Base-by-base conservation (phyloP, 2,329 filamentous ascomycete species). In the Samsoniella hepiali region DNA sequence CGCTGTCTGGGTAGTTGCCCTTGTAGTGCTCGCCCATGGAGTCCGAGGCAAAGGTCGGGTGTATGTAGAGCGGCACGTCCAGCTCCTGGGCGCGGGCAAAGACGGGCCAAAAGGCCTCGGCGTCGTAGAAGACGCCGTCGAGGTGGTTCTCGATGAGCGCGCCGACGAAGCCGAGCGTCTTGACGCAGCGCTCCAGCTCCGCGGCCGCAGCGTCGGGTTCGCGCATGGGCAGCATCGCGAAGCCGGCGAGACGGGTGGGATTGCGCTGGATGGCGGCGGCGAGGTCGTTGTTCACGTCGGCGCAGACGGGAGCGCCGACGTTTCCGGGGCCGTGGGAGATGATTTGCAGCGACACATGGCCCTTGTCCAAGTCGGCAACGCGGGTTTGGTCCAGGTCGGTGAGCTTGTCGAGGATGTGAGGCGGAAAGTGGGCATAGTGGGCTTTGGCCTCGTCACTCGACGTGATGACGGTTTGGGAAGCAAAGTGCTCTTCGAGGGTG, bases 21-120 rank as follows among this genome's bases (percentile, higher is more conserved):
- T 66, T 62, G 64, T 73, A 76, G 45, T 68, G 67, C 3, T 62
- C 34, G 54, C 66, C 58, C 67, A 74, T 71, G 5, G 66, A 58
- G 6, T 74, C 69, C 1, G 72, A 64, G 1, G 78, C 73, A 55
- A 68, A 78, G 0, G 71, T 74, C 15, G 82, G 81, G 64, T 84
- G 82, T 31, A 84, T 73, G 67, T 84, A 84, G 29, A 83, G 72
- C 0, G 81, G 79, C 1, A 82, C 79, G 63, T 82, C 78, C 0
- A 84, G 73, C 27, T 78, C 74, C 58, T 77, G 72, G 0, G 71
- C 72, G 13, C 71, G 70, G 63, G 73, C 75, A 3, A 75, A 67
- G 2, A 67, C 61, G 36, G 71, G 67, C 62, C 71, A 76, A 22
- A 65, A 68, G 6, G 67, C 65, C 9, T 69, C 67, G 42, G 75